These are phyloP conservation scores for Xerocomus potaroensis DNA, from an alignment of 768 basidiomycete genomes.

Conservation along the genomic window DNA sequence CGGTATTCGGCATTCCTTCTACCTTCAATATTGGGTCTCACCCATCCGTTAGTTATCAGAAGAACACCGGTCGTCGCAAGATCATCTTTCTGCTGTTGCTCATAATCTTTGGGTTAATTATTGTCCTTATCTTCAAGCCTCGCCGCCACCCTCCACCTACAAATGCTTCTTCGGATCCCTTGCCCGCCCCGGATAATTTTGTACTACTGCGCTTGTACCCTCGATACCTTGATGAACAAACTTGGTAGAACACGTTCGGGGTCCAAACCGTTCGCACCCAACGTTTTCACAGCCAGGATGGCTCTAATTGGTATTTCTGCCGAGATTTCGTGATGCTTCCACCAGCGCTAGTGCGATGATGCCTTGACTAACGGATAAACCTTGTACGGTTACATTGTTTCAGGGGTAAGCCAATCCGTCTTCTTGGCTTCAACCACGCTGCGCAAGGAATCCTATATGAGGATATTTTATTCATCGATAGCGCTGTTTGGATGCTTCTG, in stretches of 20 bases:
- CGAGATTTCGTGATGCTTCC: conserved; percentile 15
- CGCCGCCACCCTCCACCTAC: conserved; percentile 44
- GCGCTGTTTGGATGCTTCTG: conserved; percentile 9
- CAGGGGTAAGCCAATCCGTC: conserved; percentile 2
- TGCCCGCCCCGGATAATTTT: conserved; percentile 23
- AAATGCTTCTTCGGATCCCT: conserved; percentile 25
- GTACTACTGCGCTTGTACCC: conserved; percentile 30
- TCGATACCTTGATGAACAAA: conserved; percentile 28
- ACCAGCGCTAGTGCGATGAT: conserved; percentile 1
- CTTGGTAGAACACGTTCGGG: conserved; percentile 13
- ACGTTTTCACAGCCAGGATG: conserved; percentile 4
- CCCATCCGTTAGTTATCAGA: conserved; percentile 68
- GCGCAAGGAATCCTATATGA: conserved; percentile 3
- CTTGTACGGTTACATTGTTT: conserved; percentile 7
- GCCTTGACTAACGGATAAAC: conserved; percentile 7
- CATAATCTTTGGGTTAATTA: conserved; percentile 80
- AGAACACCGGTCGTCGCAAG: conserved; percentile 86
- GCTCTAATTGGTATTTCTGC: conserved; percentile 1
- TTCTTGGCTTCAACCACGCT: conserved; percentile 9
- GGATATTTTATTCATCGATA: conserved; percentile 17
- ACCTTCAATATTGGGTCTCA: background rate
- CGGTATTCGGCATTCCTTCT: conserved; percentile 45
- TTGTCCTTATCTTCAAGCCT: conserved; percentile 93
- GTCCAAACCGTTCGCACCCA: conserved; percentile 6
- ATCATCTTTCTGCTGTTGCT: conserved; percentile 91